phyloP scores from a whole-genome alignment of 2,329 filamentous ascomycete genomes.

The Spiromastix sp. region DNA sequence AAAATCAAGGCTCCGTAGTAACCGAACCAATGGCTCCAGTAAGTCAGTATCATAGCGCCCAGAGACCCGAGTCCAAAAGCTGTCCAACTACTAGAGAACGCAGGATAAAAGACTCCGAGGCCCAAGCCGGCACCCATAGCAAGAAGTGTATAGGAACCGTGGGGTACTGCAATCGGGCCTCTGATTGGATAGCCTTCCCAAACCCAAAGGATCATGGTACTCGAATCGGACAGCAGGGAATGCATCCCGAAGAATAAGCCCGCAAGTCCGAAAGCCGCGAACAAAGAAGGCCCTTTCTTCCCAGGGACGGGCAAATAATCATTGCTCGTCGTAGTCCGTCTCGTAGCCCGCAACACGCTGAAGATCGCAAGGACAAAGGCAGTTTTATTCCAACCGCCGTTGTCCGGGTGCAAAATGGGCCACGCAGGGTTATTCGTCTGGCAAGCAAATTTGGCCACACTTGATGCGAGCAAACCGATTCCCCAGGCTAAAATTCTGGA shows the following conservation, averaged over 20 bases:
- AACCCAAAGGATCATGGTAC: constrained; percentile 97
- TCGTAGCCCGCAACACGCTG: constrained; percentile 65
- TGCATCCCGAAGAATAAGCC: constrained; percentile 84
- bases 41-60: constrained; percentile 69
- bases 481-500: constrained; percentile 69
- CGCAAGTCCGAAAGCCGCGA: constrained; percentile 68
- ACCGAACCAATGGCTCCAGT: constrained; percentile 72
- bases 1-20: constrained; percentile 73
- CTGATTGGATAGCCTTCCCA: constrained; percentile 93
- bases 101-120: constrained; percentile 63
- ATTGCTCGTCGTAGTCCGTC: constrained; percentile 46
- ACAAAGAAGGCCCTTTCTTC: constrained; percentile 55
- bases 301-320: constrained; percentile 41
- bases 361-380: constrained; percentile 67
- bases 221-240: constrained; percentile 88
- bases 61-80: constrained; percentile 67
- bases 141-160: constrained; percentile 75
- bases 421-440: constrained; percentile 94
- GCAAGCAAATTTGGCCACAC: constrained; percentile 83
- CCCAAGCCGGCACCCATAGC: constrained; percentile 77
- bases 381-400: constrained; percentile 85
- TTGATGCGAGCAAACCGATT: constrained; percentile 74
- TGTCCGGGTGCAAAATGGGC: constrained; percentile 82
- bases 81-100: constrained; percentile 64
- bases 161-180: constrained; percentile 78